phyloP scores from a whole-genome alignment of 805 yeast genomes.

The Candida alai region DNA sequence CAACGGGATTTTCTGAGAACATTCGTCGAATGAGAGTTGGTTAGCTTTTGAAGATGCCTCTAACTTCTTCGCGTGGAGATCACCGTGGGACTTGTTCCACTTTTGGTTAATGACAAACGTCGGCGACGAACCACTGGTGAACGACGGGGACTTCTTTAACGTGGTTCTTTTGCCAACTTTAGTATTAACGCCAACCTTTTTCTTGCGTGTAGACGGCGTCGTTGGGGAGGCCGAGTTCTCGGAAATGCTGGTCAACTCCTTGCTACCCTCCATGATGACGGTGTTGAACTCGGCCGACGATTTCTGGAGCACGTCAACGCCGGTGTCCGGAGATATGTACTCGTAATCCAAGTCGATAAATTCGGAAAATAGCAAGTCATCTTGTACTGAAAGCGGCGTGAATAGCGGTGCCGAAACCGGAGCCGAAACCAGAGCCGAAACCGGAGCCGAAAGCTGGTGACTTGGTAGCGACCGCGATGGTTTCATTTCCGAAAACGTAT shows the following conservation, averaged over 20 bases:
- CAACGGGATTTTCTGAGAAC: slow-evolving; percentile 14
- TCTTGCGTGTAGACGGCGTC: slow-evolving; percentile 10
- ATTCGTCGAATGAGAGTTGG: slow-evolving; percentile 11
- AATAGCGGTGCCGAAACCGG: too few relatives aligned
- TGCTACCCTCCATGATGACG: too few relatives aligned
- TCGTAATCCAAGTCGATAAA: slow-evolving; percentile 11
- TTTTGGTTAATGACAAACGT: slow-evolving; percentile 7
- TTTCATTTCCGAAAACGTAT: too few relatives aligned
- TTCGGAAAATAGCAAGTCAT: slow-evolving; percentile 8
- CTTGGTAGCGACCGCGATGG: background rate
- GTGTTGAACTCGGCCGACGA: too few relatives aligned
- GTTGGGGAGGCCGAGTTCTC: too few relatives aligned
- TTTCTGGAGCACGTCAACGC: background rate
- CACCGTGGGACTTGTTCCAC: slow-evolving; percentile 7
- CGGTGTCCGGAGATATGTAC: slow-evolving; percentile 2
- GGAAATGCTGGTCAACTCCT: background rate
- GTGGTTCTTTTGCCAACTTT: slow-evolving; percentile 9
- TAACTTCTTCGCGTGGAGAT: slow-evolving; percentile 1
- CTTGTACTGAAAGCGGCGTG: slow-evolving; percentile 4
- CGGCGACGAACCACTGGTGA: slow-evolving; percentile 6
- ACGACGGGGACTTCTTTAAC: slow-evolving; percentile 12
- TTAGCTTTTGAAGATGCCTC: slow-evolving; percentile 2
- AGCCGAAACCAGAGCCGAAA: too few relatives aligned
- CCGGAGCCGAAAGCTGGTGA: too few relatives aligned
- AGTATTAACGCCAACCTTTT: background rate